Evolutionary conservation across 75 land plant genomes (phyloP).

Genomic region (Picea glauca): DNA sequence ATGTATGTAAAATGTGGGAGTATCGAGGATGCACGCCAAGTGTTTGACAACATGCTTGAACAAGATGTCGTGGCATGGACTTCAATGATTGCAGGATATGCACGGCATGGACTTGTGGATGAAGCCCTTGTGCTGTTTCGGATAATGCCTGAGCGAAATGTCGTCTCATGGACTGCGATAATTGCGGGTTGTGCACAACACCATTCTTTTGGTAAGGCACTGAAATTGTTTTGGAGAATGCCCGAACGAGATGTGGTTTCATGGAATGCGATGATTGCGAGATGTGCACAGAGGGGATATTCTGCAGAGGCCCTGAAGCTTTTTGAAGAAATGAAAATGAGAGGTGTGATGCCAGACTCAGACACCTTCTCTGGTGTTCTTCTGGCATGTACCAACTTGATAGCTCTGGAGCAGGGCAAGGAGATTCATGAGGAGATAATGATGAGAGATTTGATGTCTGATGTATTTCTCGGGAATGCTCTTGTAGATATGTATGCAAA

Average conservation of each 20-base stretch:
- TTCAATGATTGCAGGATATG: constrained; percentile 27
- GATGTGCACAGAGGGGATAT: no score
- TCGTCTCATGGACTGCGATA: constrained; percentile 37
- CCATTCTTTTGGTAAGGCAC: no score
- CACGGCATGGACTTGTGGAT: constrained; percentile 26
- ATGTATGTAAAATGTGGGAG: constrained; percentile 24
- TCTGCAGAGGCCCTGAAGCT: no score
- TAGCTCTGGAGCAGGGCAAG: constrained; percentile 13
- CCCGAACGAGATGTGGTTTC: no score
- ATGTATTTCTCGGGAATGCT: neutral
- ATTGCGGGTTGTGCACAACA: constrained; percentile 30
- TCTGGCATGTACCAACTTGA: constrained; percentile 9
- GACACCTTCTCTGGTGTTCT: constrained; percentile 8
- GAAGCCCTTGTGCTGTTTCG: constrained; percentile 14
- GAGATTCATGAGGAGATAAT: constrained; percentile 9
- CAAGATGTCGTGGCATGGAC: constrained; percentile 44
- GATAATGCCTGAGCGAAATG: constrained; percentile 24
- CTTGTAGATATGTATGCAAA: constrained; percentile 22
- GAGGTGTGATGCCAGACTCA: constrained; percentile 1
- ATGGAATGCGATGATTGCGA: no score
- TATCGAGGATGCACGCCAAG: constrained; percentile 19
- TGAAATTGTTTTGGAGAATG: no score
- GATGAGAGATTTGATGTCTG: neutral
- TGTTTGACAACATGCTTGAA: constrained; percentile 33
- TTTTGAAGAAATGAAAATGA: no score